phyloP scores from a whole-genome alignment of 352 stramenopile genomes.

The Aphanomyces stellatus region DNA sequence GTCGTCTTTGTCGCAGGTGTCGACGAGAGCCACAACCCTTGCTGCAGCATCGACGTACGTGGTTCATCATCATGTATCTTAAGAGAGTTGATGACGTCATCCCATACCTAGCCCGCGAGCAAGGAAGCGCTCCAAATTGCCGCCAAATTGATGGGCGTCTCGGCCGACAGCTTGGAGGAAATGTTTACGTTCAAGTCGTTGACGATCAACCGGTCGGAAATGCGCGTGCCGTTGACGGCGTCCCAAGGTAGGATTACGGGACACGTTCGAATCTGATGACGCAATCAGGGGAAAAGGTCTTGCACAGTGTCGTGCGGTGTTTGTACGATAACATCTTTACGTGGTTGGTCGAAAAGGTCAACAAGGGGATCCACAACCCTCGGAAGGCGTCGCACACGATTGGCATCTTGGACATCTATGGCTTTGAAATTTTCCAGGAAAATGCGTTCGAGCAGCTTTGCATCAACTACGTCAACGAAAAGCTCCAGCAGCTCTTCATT shows the following conservation, averaged over 20 bases:
- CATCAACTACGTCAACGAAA: slow-evolving; percentile 95
- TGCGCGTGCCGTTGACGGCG: slow-evolving; percentile 55
- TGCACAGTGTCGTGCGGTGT: slow-evolving; percentile 75
- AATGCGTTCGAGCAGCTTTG: slow-evolving; percentile 95
- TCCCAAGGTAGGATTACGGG: slow-evolving; percentile 13
- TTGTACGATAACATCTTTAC: slow-evolving; percentile 88
- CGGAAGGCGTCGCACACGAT: slow-evolving; percentile 40
- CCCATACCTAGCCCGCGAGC: slow-evolving; percentile 47
- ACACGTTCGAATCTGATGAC: too few species aligned
- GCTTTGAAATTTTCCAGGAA: slow-evolving; percentile 93
- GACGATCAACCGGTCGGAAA: slow-evolving; percentile 70
- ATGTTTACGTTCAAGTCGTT: slow-evolving; percentile 71
- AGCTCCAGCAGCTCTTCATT: slow-evolving; percentile 91
- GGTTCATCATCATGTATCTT: too few species aligned
- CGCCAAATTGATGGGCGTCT: slow-evolving; percentile 53
- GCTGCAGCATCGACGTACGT: slow-evolving; percentile 30
- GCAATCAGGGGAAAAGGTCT: slow-evolving; percentile 32
- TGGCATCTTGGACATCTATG: slow-evolving; percentile 95
- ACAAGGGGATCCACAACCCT: slow-evolving; percentile 66
- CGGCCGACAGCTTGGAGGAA: slow-evolving; percentile 48
- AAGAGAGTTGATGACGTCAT: too few species aligned
- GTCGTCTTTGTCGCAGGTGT: slow-evolving; percentile 67
- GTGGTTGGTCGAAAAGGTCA: slow-evolving; percentile 81
- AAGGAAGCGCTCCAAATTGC: slow-evolving; percentile 46
- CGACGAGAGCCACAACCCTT: slow-evolving; percentile 67